Evolutionary conservation across 2,329 filamentous ascomycete genomes (phyloP).

Genomic region (Chalaropsis ovoidea): DNA sequence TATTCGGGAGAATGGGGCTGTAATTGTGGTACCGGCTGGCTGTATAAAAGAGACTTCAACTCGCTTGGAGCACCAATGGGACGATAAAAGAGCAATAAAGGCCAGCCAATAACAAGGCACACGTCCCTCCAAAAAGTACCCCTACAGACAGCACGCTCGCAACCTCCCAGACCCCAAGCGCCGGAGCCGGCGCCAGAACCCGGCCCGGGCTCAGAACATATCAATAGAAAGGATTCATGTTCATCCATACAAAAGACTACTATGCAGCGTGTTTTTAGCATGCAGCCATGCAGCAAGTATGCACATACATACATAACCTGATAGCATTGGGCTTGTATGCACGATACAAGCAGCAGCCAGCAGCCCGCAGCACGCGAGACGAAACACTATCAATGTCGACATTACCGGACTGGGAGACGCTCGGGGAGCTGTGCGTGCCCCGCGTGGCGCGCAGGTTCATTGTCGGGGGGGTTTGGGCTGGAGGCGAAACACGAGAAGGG

Average conservation of each 20-base stretch:
- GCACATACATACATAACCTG: neutral
- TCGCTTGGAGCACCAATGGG: neutral
- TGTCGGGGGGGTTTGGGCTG: neutral
- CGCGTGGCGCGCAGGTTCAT: neutral
- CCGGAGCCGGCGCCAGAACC: neutral
- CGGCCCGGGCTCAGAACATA: conserved; percentile 6
- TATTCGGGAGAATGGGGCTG: neutral
- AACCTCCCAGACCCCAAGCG: neutral
- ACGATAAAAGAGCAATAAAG: neutral
- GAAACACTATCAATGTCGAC: conserved; percentile 11
- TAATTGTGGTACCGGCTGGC: neutral
- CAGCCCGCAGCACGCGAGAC: neutral
- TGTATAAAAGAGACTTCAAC: neutral
- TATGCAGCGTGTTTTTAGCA: conserved; percentile 9
- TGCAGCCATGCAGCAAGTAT: neutral
- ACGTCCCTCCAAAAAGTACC: neutral
- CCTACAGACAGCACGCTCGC: conserved; percentile 4
- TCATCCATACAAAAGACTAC: conserved; percentile 10
- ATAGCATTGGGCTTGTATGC: neutral
- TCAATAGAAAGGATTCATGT: conserved; percentile 14
- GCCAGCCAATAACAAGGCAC: neutral
- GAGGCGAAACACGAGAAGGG: conserved; percentile 9
- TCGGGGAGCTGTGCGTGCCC: neutral
- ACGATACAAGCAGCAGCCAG: neutral
- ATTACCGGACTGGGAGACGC: conserved; percentile 7